Percentiles rank a stretch among this genome's conserved stretches.
Conservation (phyloP, 1,284 basidiomycete genomes). For the Sphagnurus paluster region DNA sequence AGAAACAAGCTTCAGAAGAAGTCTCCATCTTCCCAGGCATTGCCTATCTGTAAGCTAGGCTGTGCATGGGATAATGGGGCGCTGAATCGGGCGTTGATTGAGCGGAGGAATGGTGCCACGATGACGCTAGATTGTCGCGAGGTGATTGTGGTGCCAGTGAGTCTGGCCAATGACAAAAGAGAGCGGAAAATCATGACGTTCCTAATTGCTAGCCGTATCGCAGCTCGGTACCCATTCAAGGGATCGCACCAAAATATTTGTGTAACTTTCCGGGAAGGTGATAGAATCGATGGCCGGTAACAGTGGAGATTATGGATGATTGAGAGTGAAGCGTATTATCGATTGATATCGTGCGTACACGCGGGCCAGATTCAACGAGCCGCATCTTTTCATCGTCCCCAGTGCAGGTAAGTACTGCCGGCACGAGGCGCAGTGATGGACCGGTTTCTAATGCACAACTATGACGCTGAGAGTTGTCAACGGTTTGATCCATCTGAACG, state of each 20-base stretch:
- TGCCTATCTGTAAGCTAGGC: no score
- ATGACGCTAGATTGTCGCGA: background rate
- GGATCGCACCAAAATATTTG: no score
- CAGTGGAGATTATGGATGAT: background rate
- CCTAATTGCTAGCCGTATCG: no score
- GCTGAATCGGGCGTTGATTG: background rate
- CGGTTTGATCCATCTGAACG: no score
- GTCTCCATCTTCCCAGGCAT: background rate
- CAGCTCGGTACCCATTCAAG: no score
- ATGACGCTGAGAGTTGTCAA: no score
- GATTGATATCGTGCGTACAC: constrained; percentile 2
- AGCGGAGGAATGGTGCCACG: background rate
- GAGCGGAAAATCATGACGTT: no score
- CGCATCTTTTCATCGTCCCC: background rate
- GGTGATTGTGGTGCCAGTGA: background rate
- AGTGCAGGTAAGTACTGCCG: background rate
- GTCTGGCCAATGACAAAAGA: background rate
- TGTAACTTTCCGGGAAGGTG: background rate
- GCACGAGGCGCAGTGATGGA: background rate
- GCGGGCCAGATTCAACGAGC: background rate
- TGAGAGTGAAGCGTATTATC: background rate
- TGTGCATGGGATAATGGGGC: background rate
- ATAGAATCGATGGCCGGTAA: background rate
- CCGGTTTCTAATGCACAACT: no score
- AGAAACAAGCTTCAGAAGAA: no score